Evolutionary conservation across 2,329 filamentous ascomycete species (phyloP), one percentile per base, ranked within the genome.

Genomic region (Nothophoma quercina): DNA sequence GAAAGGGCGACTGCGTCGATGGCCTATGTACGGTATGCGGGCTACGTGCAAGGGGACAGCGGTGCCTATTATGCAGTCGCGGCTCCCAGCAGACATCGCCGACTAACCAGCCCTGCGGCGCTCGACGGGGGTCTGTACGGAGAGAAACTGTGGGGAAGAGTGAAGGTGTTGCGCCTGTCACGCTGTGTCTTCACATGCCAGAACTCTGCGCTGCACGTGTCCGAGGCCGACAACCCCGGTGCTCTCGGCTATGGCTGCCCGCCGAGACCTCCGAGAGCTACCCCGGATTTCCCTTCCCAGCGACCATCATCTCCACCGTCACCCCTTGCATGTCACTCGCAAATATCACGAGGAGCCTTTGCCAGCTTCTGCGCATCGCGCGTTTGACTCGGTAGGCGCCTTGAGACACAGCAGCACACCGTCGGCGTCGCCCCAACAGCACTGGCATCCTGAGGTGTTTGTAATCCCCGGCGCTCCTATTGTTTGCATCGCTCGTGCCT

Each of bases 61-160:
- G 38, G 56, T 39, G 54, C 47, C 50, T 49, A 34, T 30, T 32
- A 35, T 57, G 60, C 48, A 55, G 56, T 47, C 40, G 49, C 62
- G 12, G 50, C 45, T 21, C 48, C 44, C 59, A 54, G 56, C 45
- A 45, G 29, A 44, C 53, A 49, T 53, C 23, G 46, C 50, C 48
- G 16, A 38, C 29, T 33, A 25, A 34, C 35, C 21, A 53, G 35
- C 48, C 34, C 15, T 38, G 38, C 35, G 45, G 45, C 23, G 36
- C 51, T 39, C 39, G 34, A 48, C 22, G 35, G 35, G 29, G 7
- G 40, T 34, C 18, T 30, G 22, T n/a, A 10, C 25, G 21, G 51
- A 16, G 30, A 22, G 38, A 21, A 26, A 30, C 16, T 15, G 22
- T 38, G 41, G 43, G 25, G 12, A 12, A 22, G 29, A 16, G 38